Evolutionary conservation across 805 yeast species (phyloP).

Genomic region (Yarrowia hollandica): DNA sequence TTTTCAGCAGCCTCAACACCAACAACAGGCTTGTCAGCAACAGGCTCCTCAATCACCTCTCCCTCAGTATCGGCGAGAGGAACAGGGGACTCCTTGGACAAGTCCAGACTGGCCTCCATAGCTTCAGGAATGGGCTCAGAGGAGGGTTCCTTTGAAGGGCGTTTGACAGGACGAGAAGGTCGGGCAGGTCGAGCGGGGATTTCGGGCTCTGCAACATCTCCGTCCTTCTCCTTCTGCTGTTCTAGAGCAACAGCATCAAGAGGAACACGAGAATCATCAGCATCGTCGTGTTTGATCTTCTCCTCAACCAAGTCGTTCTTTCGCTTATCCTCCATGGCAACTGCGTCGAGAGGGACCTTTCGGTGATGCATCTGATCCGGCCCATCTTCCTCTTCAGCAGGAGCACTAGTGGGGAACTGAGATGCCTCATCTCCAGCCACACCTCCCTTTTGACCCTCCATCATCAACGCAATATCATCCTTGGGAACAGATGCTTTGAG

Average conservation of each 20-base stretch:
- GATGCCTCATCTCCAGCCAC: neutral
- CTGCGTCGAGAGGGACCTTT: slow-evolving; percentile 2
- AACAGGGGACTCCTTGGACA: neutral
- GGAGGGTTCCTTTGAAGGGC: no score
- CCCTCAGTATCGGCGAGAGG: neutral
- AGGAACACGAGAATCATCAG: no score
- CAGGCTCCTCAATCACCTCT: neutral
- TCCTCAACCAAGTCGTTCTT: neutral
- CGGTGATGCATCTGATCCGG: no score
- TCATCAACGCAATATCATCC: slow-evolving; percentile 8
- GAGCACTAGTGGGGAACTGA: neutral
- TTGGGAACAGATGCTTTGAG: neutral
- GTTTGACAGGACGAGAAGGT: slow-evolving; percentile 1
- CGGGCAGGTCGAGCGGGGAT: neutral
- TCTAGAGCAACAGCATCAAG: neutral
- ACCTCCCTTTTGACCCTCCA: neutral
- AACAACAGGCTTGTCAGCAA: neutral
- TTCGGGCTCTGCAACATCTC: neutral
- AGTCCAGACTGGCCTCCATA: neutral
- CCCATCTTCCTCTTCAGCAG: neutral
- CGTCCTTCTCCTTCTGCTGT: neutral
- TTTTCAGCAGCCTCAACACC: neutral
- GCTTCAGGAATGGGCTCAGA: no score
- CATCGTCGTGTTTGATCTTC: no score
- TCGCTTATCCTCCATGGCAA: slow-evolving; percentile 4